Conservation (phyloP, 2,329 filamentous ascomycete genomes). For the Neonectria faginata region DNA sequence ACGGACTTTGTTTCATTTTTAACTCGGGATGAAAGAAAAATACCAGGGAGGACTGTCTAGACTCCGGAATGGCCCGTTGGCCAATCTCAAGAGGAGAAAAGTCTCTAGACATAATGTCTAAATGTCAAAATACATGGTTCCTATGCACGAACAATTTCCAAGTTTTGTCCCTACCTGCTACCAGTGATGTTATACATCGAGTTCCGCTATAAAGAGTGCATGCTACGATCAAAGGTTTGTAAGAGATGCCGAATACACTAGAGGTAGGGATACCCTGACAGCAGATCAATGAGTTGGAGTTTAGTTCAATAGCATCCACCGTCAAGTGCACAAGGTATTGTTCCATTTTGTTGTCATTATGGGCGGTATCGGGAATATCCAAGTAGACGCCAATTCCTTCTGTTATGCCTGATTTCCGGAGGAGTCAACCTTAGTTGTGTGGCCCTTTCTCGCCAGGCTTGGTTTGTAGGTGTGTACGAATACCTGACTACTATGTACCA, state of each 20-base stretch:
- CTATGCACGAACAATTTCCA: background rate
- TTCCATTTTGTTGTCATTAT: background rate
- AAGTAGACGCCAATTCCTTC: background rate
- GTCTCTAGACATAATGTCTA: constrained; percentile 43
- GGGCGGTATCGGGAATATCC: background rate
- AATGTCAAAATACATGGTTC: constrained; percentile 25
- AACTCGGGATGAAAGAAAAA: constrained; percentile 32
- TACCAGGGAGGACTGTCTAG: constrained; percentile 30
- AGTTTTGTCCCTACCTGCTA: no score
- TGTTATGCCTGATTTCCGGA: background rate
- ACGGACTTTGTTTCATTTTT: constrained; percentile 31
- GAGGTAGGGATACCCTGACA: background rate
- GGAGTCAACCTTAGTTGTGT: background rate
- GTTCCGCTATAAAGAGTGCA: background rate
- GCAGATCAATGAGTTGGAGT: background rate
- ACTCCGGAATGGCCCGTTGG: constrained; percentile 33
- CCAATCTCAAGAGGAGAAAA: constrained; percentile 26
- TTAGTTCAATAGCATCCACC: background rate
- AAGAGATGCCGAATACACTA: no score
- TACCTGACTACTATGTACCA: no score
- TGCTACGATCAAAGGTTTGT: no score
- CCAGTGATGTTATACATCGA: background rate
- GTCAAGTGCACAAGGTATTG: no score
- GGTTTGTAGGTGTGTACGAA: background rate
- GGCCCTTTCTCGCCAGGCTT: background rate